Percentiles rank a stretch among this genome's conserved stretches.
Conservation (phyloP, 2,329 filamentous ascomycete species). For the Diaporthe batatas region DNA sequence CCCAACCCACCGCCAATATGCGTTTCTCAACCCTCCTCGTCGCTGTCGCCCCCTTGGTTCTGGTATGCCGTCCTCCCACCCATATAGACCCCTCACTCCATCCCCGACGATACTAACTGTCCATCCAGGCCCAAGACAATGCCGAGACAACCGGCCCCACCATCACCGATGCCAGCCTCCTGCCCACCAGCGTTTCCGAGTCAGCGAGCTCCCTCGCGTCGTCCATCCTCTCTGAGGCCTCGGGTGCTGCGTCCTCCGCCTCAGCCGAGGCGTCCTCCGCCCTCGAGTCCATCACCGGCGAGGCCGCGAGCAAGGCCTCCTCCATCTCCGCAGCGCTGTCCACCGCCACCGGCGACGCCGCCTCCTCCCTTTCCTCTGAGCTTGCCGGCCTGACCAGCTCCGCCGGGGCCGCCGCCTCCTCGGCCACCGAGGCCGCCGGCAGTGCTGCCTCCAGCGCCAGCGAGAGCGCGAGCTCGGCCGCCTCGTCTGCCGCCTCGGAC, state of each 20-base stretch:
- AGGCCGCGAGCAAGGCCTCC: slow-evolving; percentile 37
- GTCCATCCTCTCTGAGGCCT: slow-evolving; percentile 46
- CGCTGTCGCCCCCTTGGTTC: slow-evolving; percentile 49
- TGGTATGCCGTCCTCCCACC: slow-evolving; percentile 20
- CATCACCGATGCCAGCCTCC: slow-evolving; percentile 11
- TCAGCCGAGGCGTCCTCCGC: slow-evolving; percentile 38
- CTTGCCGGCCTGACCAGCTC: slow-evolving; percentile 37
- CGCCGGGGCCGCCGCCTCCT: slow-evolving; percentile 26
- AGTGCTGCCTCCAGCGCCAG: slow-evolving; percentile 30
- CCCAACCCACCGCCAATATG: slow-evolving; percentile 55
- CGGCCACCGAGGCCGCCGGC: slow-evolving; percentile 36
- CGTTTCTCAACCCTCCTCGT: slow-evolving; percentile 58
- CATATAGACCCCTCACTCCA: too few relatives aligned
- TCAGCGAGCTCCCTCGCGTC: slow-evolving; percentile 37
- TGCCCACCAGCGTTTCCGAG: not conserved
- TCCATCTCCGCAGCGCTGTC: slow-evolving; percentile 49
- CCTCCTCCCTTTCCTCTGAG: slow-evolving; percentile 36
- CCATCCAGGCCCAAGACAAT: slow-evolving; percentile 1
- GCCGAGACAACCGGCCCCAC: not conserved
- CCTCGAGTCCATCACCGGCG: slow-evolving; percentile 46
- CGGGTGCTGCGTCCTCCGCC: slow-evolving; percentile 38
- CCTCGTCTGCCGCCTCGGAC: slow-evolving; percentile 34
- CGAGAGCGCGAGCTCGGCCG: slow-evolving; percentile 39
- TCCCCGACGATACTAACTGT: not conserved
- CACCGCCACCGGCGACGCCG: slow-evolving; percentile 47